Evolutionary conservation across 805 yeast genomes (phyloP), one percentile per base, ranked within the genome.

Genomic region (Candida coquimbonensis): DNA sequence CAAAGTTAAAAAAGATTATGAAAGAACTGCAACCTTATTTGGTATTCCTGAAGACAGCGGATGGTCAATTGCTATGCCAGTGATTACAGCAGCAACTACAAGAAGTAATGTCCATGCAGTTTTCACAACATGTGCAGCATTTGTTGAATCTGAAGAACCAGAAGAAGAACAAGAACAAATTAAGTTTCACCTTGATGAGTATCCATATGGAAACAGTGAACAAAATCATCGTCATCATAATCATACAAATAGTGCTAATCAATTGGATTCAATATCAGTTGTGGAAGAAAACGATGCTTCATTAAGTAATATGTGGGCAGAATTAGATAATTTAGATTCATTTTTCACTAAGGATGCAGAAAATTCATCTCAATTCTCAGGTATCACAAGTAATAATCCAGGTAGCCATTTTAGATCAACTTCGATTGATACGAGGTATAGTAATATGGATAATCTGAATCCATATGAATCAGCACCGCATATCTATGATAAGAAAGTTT

Each of bases 11-110:
- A 86, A 83, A 51, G 95, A 87, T 52, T 85, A 83, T 59, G 96
- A 86, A 53, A 81, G 78, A 53, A 83, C 93, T 3, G 89, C 93
- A 0, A 88, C 97, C 0, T 68, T 93, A 45, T 95, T 89, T 68
- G 99, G 99, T 14, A 81, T 91, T 24, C 98, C 99, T 0, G 91
- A 86, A 50, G 96, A 87, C 12, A 81, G 84, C 57, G 99, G 99
- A 1, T 93, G 99, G 99, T 83, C 96, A 0, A 81, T 95, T 42
- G 95, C 98, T 2, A 85, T 87, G 91, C 96, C 99, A 3, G 87
- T 91, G 0, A 80, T 88, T 38, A 83, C 93, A 2, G 88, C 96
- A 0, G 84, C 95, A 0, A 77, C 86, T 14, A 87, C 98, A 1
- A 71, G 97, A 53, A 87, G 87, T 60, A 93, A 93, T 57, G 95